Evolutionary conservation across 1,139 yeast species (phyloP), one percentile per base, ranked within the genome.

Genomic region (Yamadazyma oceani): DNA sequence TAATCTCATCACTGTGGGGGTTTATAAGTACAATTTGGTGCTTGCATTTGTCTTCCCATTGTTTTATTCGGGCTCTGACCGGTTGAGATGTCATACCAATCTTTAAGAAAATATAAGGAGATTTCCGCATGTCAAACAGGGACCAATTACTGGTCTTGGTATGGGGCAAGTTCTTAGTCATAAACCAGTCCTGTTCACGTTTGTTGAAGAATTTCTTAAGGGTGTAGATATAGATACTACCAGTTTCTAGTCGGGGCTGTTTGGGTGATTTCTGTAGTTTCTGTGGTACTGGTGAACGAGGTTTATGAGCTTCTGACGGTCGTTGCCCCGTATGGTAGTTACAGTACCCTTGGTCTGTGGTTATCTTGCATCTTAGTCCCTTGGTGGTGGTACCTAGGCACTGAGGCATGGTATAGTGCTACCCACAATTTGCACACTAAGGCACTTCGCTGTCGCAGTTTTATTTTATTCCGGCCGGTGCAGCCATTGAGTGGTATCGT

Each of bases 211-310:
- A 59, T 39, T 66, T 69, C 2, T 55, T 46, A 24, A 78, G 53
- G 0, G 85, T 78, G 50, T 77, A 80, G 2, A 78, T 64, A 50
- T 80, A 80, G 17, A 80, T 76, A 48, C 48, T 69, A 0, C 85
- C 85, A 9, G 32, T 11, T 6, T 24, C 14, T 38, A 21, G 21
- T 21, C 28, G 16, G 14, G 32, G 31, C 13, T 26, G 32, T 5
- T 17, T 8, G 25, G 23, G 15, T 30, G 37, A 17, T 29, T 37
- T 36, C 6, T 43, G n/a, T n/a, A n/a, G n/a, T 19, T 19, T 19
- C 5, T 19, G 21, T 19, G 21, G 21, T 19, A 8, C 5, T 19
- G 21, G 21, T 6, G 8, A 6, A 19, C 8, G 21, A 19, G 21
- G 21, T 6, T 8, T 19, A 19, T 19, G 21, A 19, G 21, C 8